A percentile compares a stretch with the other conserved stretches of the same genome.
These are phyloP conservation scores for Hanseniaspora vineae DNA, from an alignment of 805 yeast genomes.

Conservation along the genomic window DNA sequence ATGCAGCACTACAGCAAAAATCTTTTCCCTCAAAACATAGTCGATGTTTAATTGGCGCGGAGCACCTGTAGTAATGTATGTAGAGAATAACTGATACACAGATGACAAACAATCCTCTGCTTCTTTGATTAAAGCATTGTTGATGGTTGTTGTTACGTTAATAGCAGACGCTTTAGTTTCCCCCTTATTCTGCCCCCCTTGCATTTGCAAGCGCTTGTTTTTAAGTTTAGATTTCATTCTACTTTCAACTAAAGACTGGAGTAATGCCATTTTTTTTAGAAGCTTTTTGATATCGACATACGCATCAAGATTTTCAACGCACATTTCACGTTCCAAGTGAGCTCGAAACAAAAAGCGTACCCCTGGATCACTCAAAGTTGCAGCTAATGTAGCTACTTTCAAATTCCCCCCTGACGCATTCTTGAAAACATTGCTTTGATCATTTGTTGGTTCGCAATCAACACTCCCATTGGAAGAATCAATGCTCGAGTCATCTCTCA, in stretches of 20 bases:
- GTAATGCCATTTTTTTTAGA: conserved; percentile 30
- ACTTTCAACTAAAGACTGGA: conserved; percentile 29
- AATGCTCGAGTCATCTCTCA: conserved; percentile 4
- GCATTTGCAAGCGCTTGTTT: conserved; percentile 10
- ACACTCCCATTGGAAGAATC: conserved; percentile 1
- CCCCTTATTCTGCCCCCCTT: conserved; percentile 3
- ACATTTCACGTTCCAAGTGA: conserved; percentile 51
- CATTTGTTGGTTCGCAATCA: conserved; percentile 12
- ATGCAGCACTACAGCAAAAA: conserved; percentile 28
- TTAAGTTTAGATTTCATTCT: conserved; percentile 7
- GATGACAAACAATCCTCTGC: conserved; percentile 45
- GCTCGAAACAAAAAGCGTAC: conserved; percentile 49
- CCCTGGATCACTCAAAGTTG: conserved; percentile 62
- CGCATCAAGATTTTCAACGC: conserved; percentile 68
- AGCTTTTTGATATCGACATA: conserved; percentile 46
- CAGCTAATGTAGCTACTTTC: conserved; percentile 16
- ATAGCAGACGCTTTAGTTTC: conserved; percentile 2
- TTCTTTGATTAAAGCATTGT: conserved; percentile 29
- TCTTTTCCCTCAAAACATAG: conserved; percentile 33
- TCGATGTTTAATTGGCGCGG: conserved; percentile 63
- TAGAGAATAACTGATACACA: conserved; percentile 52
- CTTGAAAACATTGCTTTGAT: conserved; percentile 1
- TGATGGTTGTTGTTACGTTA: conserved; percentile 18
- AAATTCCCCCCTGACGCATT: no score
- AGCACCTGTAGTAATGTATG: conserved; percentile 53